Evolutionary conservation across 2,329 filamentous ascomycete species (phyloP).

Genomic region (Paraconiothyrium brasiliense): DNA sequence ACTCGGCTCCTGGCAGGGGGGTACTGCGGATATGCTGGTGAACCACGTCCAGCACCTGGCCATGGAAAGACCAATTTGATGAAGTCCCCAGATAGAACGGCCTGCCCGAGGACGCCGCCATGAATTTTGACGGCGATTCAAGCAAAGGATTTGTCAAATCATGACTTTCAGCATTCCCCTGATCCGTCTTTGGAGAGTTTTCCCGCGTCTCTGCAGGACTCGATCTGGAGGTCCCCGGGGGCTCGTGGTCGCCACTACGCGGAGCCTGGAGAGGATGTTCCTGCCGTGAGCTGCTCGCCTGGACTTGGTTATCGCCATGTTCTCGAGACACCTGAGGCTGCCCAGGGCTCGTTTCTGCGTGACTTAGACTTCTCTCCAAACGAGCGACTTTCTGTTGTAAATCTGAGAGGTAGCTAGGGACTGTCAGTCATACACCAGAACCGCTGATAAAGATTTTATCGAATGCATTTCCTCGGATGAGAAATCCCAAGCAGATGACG

Average conservation of each 20-base stretch:
- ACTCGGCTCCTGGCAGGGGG: slow-evolving; percentile 54
- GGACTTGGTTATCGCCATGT: slow-evolving; percentile 11
- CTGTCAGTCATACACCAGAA: neutral
- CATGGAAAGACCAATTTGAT: slow-evolving; percentile 66
- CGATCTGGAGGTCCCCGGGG: slow-evolving; percentile 26
- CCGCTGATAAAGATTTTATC: too few relatives aligned
- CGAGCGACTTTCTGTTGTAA: slow-evolving; percentile 34
- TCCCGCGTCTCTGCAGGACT: slow-evolving; percentile 29
- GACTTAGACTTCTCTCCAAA: slow-evolving; percentile 23
- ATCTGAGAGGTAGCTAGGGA: slow-evolving; percentile 37
- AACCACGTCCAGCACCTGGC: slow-evolving; percentile 60
- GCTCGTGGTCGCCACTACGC: slow-evolving; percentile 25
- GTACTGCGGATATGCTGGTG: slow-evolving; percentile 58
- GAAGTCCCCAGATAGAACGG: slow-evolving; percentile 62
- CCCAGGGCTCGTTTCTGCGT: slow-evolving; percentile 7
- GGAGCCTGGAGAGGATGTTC: slow-evolving; percentile 16
- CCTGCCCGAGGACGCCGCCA: slow-evolving; percentile 35
- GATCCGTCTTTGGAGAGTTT: slow-evolving; percentile 30
- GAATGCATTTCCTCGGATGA: too few relatives aligned
- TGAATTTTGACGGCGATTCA: slow-evolving; percentile 38
- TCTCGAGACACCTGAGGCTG: slow-evolving; percentile 5
- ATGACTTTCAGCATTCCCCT: slow-evolving; percentile 25
- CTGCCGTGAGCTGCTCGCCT: slow-evolving; percentile 17
- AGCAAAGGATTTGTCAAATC: slow-evolving; percentile 38
- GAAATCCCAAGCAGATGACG: neutral